Conservation (phyloP, 768 basidiomycete genomes). For the Hydnum rufescens region DNA sequence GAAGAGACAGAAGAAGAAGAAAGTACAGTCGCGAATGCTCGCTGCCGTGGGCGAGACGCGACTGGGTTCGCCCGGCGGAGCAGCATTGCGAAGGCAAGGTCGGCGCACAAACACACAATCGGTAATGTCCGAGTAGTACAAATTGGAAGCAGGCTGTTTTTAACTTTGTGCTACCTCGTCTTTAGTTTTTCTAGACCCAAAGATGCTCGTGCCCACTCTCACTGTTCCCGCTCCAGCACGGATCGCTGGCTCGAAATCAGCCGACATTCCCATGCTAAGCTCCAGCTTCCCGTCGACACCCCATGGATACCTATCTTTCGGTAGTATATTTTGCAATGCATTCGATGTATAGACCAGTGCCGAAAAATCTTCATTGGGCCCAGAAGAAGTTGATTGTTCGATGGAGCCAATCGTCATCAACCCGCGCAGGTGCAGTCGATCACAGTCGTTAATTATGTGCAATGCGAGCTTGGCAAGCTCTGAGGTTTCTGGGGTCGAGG, state of each 20-base stretch:
- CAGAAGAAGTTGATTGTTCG: slow-evolving; percentile 35
- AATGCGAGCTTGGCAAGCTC: slow-evolving; percentile 48
- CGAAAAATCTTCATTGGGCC: slow-evolving; percentile 56
- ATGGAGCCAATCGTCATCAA: slow-evolving; percentile 94
- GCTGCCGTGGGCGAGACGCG: too few relatives aligned
- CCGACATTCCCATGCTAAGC: slow-evolving; percentile 94
- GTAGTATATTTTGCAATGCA: slow-evolving; percentile 21
- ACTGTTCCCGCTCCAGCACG: slow-evolving; percentile 72
- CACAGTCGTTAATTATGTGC: slow-evolving; percentile 53
- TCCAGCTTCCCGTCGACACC: slow-evolving; percentile 27
- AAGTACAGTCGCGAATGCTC: neutral
- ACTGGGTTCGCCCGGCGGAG: too few relatives aligned
- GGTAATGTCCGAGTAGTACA: too few relatives aligned
- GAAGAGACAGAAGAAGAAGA: neutral
- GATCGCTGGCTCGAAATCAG: slow-evolving; percentile 78
- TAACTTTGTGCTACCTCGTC: too few relatives aligned
- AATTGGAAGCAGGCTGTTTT: too few relatives aligned
- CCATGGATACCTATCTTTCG: slow-evolving; percentile 11
- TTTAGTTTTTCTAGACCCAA: slow-evolving; percentile 51
- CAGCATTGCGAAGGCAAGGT: neutral
- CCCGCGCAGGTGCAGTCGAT: slow-evolving; percentile 55
- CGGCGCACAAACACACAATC: neutral
- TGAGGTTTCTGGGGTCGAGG: slow-evolving; percentile 18
- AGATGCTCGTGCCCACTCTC: slow-evolving; percentile 79
- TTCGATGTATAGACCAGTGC: slow-evolving; percentile 43